Evolutionary conservation across 2,329 filamentous ascomycete species (phyloP).

Genomic region (Conoideocrella luteorostrata): DNA sequence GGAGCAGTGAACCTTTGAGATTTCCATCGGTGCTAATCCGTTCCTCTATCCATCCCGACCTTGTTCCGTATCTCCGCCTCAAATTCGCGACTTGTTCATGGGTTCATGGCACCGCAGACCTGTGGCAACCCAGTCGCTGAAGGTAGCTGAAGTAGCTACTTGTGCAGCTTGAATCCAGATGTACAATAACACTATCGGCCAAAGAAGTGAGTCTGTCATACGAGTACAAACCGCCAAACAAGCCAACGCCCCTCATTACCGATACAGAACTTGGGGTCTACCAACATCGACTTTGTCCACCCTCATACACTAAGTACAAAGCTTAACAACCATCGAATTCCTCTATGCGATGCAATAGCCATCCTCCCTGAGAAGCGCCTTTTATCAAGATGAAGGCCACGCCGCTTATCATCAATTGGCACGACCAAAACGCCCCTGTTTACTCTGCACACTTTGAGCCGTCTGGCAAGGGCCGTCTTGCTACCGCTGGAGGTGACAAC

Average conservation of each 20-base stretch:
- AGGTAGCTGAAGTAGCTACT: too few relatives aligned
- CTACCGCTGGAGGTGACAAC: slow-evolving; percentile 92
- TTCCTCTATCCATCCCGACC: too few relatives aligned
- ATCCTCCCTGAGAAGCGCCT: slow-evolving; percentile 17
- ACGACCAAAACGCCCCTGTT: slow-evolving; percentile 92
- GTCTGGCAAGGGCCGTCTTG: slow-evolving; percentile 81
- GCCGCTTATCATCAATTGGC: slow-evolving; percentile 96
- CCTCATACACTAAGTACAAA: not conserved
- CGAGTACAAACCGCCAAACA: too few relatives aligned
- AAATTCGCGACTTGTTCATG: too few relatives aligned
- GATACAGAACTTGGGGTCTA: not conserved
- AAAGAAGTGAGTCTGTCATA: too few relatives aligned
- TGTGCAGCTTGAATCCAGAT: too few relatives aligned
- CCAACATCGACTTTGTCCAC: not conserved
- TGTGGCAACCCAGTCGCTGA: too few relatives aligned
- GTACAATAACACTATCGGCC: too few relatives aligned
- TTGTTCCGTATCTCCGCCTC: too few relatives aligned
- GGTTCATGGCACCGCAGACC: too few relatives aligned
- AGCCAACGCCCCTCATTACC: not conserved
- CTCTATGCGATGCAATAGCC: slow-evolving; percentile 24
- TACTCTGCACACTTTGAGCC: slow-evolving; percentile 97
- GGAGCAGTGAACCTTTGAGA: too few relatives aligned
- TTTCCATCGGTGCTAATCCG: too few relatives aligned
- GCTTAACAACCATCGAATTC: slow-evolving; percentile 6
- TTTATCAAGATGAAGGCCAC: slow-evolving; percentile 81